These are phyloP conservation scores for Ashbya aceris DNA, from an alignment of 1,139 yeast genomes.

Conservation along the genomic window DNA sequence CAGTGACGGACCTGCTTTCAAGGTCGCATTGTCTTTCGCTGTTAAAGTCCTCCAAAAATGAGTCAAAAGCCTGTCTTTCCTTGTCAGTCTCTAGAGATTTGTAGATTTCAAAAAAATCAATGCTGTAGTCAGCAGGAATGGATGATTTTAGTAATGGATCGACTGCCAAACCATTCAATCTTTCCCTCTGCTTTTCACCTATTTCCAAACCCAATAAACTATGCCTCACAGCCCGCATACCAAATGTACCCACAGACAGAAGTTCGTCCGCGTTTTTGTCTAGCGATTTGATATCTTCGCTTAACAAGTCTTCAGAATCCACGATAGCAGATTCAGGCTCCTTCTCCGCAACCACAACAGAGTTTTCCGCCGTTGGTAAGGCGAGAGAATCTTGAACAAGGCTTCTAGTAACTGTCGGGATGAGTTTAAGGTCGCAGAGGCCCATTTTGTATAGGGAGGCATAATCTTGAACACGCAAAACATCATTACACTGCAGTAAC, in stretches of 20 bases:
- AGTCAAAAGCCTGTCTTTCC: conserved; percentile 50
- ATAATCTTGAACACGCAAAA: conserved; percentile 58
- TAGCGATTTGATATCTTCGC: conserved; percentile 28
- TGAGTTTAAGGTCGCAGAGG: conserved; percentile 13
- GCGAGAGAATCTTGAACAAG: conserved; percentile 43
- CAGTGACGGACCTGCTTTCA: conserved; percentile 73
- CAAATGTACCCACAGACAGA: conserved; percentile 65
- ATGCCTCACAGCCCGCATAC: conserved; percentile 73
- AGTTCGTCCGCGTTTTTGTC: conserved; percentile 51
- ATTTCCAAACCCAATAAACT: conserved; percentile 56
- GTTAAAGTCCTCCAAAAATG: conserved; percentile 58
- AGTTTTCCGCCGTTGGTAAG: conserved; percentile 4
- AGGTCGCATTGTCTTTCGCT: conserved; percentile 64
- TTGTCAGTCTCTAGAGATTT: conserved; percentile 41
- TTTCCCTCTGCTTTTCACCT: conserved; percentile 26
- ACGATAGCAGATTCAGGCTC: neutral
- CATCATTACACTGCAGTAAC: conserved; percentile 56
- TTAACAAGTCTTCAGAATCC: conserved; percentile 4
- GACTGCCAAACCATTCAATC: conserved; percentile 34
- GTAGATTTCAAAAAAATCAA: conserved; percentile 61
- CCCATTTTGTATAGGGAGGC: conserved; percentile 20
- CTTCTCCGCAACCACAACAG: neutral
- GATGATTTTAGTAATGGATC: conserved; percentile 27
- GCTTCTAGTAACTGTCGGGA: conserved; percentile 26
- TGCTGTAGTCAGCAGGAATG: conserved; percentile 31